Conservation (phyloP, 352 stramenopile genomes). For the Globisporangium acanthophoron region DNA sequence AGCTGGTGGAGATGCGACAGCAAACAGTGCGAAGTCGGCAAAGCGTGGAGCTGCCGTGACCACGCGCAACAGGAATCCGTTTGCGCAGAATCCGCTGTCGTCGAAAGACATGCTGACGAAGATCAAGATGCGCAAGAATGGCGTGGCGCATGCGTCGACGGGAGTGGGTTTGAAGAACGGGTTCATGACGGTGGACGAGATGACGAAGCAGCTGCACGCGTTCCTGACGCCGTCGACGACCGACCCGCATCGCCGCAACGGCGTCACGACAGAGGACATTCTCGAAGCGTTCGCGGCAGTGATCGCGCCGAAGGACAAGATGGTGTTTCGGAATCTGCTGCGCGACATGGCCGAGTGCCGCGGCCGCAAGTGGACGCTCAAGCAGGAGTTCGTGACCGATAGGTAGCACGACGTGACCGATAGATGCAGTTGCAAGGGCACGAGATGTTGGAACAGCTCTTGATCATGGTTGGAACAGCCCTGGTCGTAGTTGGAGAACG, state of each 20-base stretch:
- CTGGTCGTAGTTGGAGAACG: too few relatives aligned
- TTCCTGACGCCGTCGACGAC: slow-evolving; percentile 52
- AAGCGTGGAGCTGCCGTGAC: background rate
- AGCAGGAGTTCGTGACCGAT: slow-evolving; percentile 35
- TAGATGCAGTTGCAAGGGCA: background rate
- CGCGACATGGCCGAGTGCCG: slow-evolving; percentile 75
- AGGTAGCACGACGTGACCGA: background rate
- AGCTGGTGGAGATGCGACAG: background rate
- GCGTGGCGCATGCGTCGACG: slow-evolving; percentile 15
- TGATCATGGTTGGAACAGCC: too few relatives aligned
- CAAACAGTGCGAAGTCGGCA: background rate
- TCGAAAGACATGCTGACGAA: slow-evolving; percentile 67
- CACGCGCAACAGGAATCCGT: slow-evolving; percentile 14
- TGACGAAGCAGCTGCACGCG: slow-evolving; percentile 70
- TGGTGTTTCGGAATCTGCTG: slow-evolving; percentile 82
- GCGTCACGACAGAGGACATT: slow-evolving; percentile 87
- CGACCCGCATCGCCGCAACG: slow-evolving; percentile 22
- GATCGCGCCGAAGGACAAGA: slow-evolving; percentile 82
- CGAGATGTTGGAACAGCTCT: too few relatives aligned
- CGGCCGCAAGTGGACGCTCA: slow-evolving; percentile 68
- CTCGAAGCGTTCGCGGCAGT: slow-evolving; percentile 84
- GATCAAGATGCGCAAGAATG: slow-evolving; percentile 46
- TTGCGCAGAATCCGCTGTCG: slow-evolving; percentile 29
- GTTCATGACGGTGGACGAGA: slow-evolving; percentile 48
- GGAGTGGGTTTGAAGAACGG: slow-evolving; percentile 11